Evolutionary conservation across 2,329 filamentous ascomycete species (phyloP).

Genomic region (Apiospora arundinis): DNA sequence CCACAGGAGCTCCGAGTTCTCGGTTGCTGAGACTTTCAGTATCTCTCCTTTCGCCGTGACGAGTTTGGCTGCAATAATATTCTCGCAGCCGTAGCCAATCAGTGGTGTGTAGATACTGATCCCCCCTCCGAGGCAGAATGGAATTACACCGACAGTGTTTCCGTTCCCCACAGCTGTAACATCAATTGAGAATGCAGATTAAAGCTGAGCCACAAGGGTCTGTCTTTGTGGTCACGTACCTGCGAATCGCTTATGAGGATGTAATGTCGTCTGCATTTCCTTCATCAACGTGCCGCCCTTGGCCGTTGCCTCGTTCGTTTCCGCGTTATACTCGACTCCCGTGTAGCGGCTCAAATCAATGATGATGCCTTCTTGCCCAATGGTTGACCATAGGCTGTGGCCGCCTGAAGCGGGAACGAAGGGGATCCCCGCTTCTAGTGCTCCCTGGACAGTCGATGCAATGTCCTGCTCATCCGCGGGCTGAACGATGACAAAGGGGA

Average conservation of each 20-base stretch:
- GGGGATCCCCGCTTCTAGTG: not conserved
- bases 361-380: too few relatives aligned
- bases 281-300: too few relatives aligned
- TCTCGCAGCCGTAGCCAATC: conserved; percentile 32
- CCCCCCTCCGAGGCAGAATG: conserved; percentile 28
- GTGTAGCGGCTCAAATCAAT: too few relatives aligned
- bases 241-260: too few relatives aligned
- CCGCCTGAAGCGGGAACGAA: too few relatives aligned
- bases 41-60: conserved; percentile 38
- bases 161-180: conserved; percentile 24
- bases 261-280: too few relatives aligned
- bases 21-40: conserved; percentile 31
- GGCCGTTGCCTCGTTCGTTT: too few relatives aligned
- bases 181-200: too few relatives aligned
- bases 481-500: conserved; percentile 24
- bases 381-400: too few relatives aligned
- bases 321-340: too few relatives aligned
- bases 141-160: conserved; percentile 35
- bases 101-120: conserved; percentile 25
- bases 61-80: conserved; percentile 32
- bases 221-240: too few relatives aligned
- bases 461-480: conserved; percentile 23
- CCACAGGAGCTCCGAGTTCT: conserved; percentile 37
- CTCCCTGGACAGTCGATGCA: conserved; percentile 8
- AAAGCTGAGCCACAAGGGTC: too few relatives aligned